These are phyloP conservation scores for Bretziella fagacearum DNA, from an alignment of 2,329 filamentous ascomycete genomes.

Conservation along the genomic window DNA sequence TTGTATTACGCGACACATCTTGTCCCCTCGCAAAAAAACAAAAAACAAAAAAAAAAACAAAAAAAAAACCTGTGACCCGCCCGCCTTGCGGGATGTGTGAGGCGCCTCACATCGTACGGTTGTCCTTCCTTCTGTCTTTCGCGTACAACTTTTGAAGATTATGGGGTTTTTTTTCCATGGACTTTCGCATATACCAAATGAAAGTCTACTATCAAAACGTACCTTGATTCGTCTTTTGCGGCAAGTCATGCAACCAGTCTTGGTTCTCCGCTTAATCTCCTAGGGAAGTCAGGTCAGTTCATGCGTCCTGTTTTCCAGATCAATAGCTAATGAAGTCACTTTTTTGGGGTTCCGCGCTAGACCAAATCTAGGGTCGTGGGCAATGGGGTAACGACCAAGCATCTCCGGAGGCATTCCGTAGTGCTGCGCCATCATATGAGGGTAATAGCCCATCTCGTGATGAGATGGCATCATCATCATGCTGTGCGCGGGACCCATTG, in stretches of 20 bases:
- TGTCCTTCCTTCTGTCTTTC: no score
- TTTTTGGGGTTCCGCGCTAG: conserved; percentile 38
- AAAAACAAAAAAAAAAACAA: no score
- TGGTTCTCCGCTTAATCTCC: conserved; percentile 47
- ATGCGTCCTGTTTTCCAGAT: neutral
- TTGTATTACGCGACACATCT: neutral
- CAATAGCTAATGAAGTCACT: conserved; percentile 20
- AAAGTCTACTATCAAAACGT: conserved; percentile 1
- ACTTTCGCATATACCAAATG: neutral
- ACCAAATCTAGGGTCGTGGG: conserved; percentile 32
- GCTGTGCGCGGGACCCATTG: conserved; percentile 1
- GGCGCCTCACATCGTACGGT: no score
- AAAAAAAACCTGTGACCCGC: neutral
- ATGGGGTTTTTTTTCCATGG: neutral
- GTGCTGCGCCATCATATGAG: conserved; percentile 5
- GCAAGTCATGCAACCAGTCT: conserved; percentile 46
- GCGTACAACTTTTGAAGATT: no score
- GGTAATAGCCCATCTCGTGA: conserved; percentile 13
- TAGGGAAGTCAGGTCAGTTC: conserved; percentile 19
- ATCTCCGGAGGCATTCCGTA: conserved; percentile 29
- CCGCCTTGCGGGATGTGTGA: neutral
- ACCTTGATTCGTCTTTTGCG: conserved; percentile 47
- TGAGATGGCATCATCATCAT: conserved; percentile 14
- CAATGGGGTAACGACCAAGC: conserved; percentile 29
- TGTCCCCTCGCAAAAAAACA: no score